Evolutionary conservation across 1,284 basidiomycete genomes (phyloP), one percentile per base, ranked within the genome.

Genomic region (Ganoderma resinaceum): DNA sequence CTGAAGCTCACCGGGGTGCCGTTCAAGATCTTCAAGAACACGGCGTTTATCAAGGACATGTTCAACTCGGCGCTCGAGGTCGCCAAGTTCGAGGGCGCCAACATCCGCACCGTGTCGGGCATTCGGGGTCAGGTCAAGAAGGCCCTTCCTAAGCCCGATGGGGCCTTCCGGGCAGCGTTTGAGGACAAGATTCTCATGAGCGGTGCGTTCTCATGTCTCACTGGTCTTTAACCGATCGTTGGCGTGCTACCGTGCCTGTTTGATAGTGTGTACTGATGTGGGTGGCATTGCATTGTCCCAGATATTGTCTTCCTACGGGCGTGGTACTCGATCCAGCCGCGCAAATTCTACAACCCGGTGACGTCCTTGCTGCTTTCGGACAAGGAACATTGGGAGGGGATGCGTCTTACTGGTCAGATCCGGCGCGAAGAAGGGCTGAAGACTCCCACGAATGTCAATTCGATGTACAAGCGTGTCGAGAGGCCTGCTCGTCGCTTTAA

Each of bases 21-120:
- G 33, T 95, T 92, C 83, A 99, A 99, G 86, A 94, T 99, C 68
- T 99, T 94, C 87, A 99, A 99, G 84, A 99, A 99, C 81, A 99
- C 98, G 18, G 98, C 96, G 0, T 99, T 99, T 79, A 86, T 99
- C 75, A 96, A 94, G 84, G 96, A 98, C 78, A 99, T 99, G 97
- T 99, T 99, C 83, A 92, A 84, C 69, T 91, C 89, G 61, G 91
- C 95, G 14, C 86, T 99, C 38, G 97, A 99, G 80, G 96, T 99
- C 14, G 96, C 97, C 70, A 99, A 98, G 81, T 99, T 99, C 76
- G 98, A 99, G 80, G 98, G 98, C 12, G 98, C 97, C 16, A 95
- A 95, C 78, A 90, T 99, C 68, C 87, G 92, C 73, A 99, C 98
- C 0, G 98, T 99, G 9, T 97, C 95, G 6, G 98, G 97, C 6